phyloP scores from a whole-genome alignment of 2,329 filamentous ascomycete species.

The Dactylellina parvicollis region DNA sequence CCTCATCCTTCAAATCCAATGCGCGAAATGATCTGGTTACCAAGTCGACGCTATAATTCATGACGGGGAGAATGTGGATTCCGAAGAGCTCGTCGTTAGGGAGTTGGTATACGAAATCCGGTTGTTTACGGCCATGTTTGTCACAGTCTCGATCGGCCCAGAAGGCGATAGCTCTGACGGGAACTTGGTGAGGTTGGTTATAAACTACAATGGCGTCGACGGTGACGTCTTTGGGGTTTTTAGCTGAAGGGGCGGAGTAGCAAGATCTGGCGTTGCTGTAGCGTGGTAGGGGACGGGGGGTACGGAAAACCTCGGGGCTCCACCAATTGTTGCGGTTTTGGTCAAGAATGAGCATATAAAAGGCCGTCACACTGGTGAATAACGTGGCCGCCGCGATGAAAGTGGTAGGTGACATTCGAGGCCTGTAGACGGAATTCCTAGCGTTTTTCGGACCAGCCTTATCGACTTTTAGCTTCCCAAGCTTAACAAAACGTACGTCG shows the following conservation, averaged over 20 bases:
- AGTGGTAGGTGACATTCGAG: too few relatives aligned
- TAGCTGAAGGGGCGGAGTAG: background rate
- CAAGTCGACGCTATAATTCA: background rate
- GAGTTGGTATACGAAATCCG: slow-evolving; percentile 7
- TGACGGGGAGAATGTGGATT: background rate
- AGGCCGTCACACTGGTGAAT: background rate
- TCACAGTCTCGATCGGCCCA: background rate
- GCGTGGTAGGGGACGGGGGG: background rate
- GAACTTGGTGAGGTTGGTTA: slow-evolving; percentile 7
- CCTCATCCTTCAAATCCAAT: background rate
- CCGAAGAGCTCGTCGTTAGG: background rate
- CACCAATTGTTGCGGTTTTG: slow-evolving; percentile 1
- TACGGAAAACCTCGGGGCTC: background rate
- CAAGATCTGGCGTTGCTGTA: slow-evolving; percentile 1
- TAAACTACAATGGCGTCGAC: slow-evolving; percentile 22
- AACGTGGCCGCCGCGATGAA: too few relatives aligned
- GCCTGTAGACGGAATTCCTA: too few relatives aligned
- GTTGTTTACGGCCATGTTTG: background rate
- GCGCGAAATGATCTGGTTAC: background rate
- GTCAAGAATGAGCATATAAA: slow-evolving; percentile 1
- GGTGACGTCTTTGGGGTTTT: background rate
- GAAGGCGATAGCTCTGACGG: slow-evolving; percentile 4
- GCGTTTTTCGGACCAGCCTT: background rate
- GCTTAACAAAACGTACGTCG: too few relatives aligned
- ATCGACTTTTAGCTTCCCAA: background rate